Conservation (phyloP, 2,329 filamentous ascomycete genomes). For the Aphanoascus verrucosus region DNA sequence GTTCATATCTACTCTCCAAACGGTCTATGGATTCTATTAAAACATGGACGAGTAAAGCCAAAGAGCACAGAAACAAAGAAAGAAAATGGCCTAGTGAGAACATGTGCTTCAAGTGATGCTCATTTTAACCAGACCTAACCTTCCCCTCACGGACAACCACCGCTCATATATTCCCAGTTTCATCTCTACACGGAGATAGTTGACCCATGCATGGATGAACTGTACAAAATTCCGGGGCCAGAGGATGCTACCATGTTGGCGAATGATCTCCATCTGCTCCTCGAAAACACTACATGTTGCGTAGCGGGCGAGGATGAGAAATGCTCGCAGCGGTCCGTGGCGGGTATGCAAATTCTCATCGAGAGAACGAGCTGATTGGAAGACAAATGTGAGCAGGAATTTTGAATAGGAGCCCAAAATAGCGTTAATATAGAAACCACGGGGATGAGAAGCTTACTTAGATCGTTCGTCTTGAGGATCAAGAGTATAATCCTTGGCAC, state of each 20-base stretch:
- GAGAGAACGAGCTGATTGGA: conserved; percentile 56
- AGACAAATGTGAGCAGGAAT: conserved; percentile 5
- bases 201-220: conserved; percentile 44
- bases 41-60: not conserved
- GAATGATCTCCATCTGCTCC: conserved; percentile 45
- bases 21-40: not conserved
- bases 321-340: conserved; percentile 50
- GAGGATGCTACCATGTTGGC: conserved; percentile 41
- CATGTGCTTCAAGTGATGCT: not conserved
- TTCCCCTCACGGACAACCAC: conserved; percentile 42
- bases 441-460: conserved; percentile 46
- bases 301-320: conserved; percentile 55
- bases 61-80: not conserved
- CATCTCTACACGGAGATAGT: conserved; percentile 46
- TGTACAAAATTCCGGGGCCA: conserved; percentile 43
- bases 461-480: conserved; percentile 94
- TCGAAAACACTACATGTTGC: conserved; percentile 53
- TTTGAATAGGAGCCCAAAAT: not conserved
- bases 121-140: conserved; percentile 34
- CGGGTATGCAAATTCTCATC: conserved; percentile 64
- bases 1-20: too few species aligned
- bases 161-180: conserved; percentile 50
- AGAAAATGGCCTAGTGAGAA: not conserved
- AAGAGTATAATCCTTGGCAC: conserved; percentile 87
- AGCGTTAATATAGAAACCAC: conserved; percentile 9